These are phyloP conservation scores for Diaporthe sp. DNA, from an alignment of 2,329 filamentous ascomycete species.

Conservation along the genomic window DNA sequence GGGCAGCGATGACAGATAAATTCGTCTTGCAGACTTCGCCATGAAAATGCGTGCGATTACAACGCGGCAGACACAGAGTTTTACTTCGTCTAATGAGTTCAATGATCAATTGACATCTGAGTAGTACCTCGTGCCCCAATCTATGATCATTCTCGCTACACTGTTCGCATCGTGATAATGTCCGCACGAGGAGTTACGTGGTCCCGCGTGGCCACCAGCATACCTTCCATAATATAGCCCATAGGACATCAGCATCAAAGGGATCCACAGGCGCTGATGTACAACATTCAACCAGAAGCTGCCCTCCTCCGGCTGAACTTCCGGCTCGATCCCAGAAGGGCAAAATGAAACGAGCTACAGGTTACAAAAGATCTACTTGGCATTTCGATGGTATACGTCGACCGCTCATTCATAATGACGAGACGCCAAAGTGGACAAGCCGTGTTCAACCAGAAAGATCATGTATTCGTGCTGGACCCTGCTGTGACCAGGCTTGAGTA, in stretches of 20 bases:
- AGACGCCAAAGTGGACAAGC: not conserved
- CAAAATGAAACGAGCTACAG: slow-evolving; percentile 33
- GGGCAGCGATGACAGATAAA: not conserved
- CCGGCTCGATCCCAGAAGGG: slow-evolving; percentile 28
- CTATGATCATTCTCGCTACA: not conserved
- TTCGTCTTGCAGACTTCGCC: not conserved
- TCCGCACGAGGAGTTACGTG: too few relatives aligned
- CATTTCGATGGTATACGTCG: slow-evolving; percentile 21
- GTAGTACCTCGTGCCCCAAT: not conserved
- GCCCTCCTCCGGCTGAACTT: not conserved
- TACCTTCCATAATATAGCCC: not conserved
- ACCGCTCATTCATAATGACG: slow-evolving; percentile 17
- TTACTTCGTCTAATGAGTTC: not conserved
- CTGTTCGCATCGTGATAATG: not conserved
- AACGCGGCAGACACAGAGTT: too few relatives aligned
- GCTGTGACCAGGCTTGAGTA: not conserved
- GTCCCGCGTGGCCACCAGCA: too few relatives aligned
- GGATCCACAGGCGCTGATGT: not conserved
- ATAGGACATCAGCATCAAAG: not conserved
- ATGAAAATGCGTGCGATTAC: not conserved
- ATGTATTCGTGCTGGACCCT: not conserved
- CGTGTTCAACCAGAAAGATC: not conserved
- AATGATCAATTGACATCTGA: too few relatives aligned
- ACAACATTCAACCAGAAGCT: not conserved
- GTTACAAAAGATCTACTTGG: slow-evolving; percentile 11